Evolutionary conservation across 2,329 filamentous ascomycete genomes (phyloP).

Genomic region (Claviceps spartinae): DNA sequence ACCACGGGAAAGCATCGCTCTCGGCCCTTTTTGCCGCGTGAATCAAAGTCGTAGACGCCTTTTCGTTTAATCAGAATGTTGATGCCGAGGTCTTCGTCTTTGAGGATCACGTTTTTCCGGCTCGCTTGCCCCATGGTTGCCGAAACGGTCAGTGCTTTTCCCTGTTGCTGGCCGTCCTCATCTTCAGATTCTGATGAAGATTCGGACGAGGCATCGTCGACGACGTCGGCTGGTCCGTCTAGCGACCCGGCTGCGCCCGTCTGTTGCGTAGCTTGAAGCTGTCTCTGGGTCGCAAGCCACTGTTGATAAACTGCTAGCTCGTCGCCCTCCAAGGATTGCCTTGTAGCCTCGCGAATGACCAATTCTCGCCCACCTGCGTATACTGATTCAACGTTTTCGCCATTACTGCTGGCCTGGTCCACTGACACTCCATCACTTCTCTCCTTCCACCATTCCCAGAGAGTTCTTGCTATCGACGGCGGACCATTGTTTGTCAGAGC

Average conservation of each 20-base stretch:
- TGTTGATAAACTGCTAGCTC: slow-evolving; percentile 80
- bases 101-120: slow-evolving; percentile 73
- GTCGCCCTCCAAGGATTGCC: slow-evolving; percentile 55
- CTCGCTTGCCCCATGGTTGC: slow-evolving; percentile 72
- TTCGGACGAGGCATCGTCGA: slow-evolving; percentile 75
- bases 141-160: slow-evolving; percentile 79
- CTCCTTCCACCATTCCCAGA: slow-evolving; percentile 73
- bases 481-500: slow-evolving; percentile 24
- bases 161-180: slow-evolving; percentile 80
- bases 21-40: slow-evolving; percentile 78
- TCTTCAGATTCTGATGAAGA: slow-evolving; percentile 80
- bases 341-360: slow-evolving; percentile 45
- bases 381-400: slow-evolving; percentile 51
- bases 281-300: slow-evolving; percentile 76
- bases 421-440: slow-evolving; percentile 47
- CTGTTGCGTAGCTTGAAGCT: slow-evolving; percentile 71
- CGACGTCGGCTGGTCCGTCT: slow-evolving; percentile 57
- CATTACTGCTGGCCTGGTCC: slow-evolving; percentile 35
- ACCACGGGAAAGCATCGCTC: slow-evolving; percentile 88
- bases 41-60: slow-evolving; percentile 85
- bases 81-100: slow-evolving; percentile 81
- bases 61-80: slow-evolving; percentile 82
- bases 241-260: slow-evolving; percentile 52
- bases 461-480: slow-evolving; percentile 53
- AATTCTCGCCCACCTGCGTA: slow-evolving; percentile 50